Evolutionary conservation across 1,284 basidiomycete genomes (phyloP).

Genomic region (Mycena sp.): DNA sequence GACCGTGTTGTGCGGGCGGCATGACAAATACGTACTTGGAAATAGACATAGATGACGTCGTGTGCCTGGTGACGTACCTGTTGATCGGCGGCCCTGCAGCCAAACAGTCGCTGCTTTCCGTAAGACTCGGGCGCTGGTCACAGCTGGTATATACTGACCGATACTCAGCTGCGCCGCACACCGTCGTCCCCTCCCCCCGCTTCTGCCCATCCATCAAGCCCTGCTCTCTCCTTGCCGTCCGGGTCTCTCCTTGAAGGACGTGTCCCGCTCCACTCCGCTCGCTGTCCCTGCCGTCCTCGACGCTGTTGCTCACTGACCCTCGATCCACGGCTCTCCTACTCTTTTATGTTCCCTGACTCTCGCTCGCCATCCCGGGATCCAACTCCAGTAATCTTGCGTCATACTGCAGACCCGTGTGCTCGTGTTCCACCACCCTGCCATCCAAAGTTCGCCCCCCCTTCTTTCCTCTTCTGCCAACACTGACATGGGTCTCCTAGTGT

Average conservation of each 20-base stretch:
- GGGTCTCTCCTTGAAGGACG: conserved; percentile 1
- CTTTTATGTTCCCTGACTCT: conserved; percentile 25
- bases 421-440: conserved; percentile 29
- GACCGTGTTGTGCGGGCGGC: conserved; percentile 67
- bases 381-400: conserved; percentile 31
- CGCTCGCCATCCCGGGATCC: conserved; percentile 10
- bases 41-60: conserved; percentile 4
- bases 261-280: background rate
- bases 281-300: background rate
- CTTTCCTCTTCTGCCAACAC: conserved; percentile 1
- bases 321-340: background rate
- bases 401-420: conserved; percentile 24
- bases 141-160: too few species aligned
- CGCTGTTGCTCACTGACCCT: conserved; percentile 4
- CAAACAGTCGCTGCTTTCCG: too few species aligned
- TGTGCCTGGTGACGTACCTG: background rate
- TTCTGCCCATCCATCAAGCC: too few species aligned
- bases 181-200: too few species aligned
- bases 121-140: too few species aligned
- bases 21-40: background rate
- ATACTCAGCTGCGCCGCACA: too few species aligned
- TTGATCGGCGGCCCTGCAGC: too few species aligned
- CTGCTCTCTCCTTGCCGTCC: background rate
- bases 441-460: conserved; percentile 15
- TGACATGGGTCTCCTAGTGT: conserved; percentile 29